phyloP scores from a whole-genome alignment of 768 basidiomycete species.

The Mycena chlorophos region DNA sequence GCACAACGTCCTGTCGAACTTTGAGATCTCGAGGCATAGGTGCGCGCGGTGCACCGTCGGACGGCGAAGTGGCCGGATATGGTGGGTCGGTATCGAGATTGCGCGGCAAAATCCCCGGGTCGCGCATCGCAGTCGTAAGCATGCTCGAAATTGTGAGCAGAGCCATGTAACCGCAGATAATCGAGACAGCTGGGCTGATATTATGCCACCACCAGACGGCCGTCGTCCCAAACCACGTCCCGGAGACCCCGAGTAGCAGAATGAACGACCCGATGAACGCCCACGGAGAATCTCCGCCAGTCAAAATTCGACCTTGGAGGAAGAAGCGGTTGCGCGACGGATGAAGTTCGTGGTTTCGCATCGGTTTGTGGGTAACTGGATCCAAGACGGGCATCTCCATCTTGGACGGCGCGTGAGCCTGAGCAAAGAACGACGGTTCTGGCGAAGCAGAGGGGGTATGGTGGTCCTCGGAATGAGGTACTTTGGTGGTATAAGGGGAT shows the following conservation, averaged over 20 bases:
- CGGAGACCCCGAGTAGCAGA: conserved; percentile 66
- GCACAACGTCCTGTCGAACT: conserved; percentile 74
- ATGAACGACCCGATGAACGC: conserved; percentile 71
- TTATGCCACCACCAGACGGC: conserved; percentile 88
- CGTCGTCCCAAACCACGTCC: conserved; percentile 86
- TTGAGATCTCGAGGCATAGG: conserved; percentile 83
- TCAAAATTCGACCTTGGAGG: conserved; percentile 68
- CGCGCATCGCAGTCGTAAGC: conserved; percentile 75
- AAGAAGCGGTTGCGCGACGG: conserved; percentile 79
- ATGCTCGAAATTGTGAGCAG: conserved; percentile 73
- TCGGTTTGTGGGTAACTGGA: conserved; percentile 38
- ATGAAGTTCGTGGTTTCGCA: conserved; percentile 63
- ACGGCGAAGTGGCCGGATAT: conserved; percentile 59
- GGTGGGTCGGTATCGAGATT: conserved; percentile 86
- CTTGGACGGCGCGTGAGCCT: conserved; percentile 29
- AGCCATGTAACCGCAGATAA: conserved; percentile 49
- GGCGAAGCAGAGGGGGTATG: conserved; percentile 35
- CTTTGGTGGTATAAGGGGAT: conserved; percentile 17
- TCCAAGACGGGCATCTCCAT: conserved; percentile 39
- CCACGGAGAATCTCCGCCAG: conserved; percentile 83
- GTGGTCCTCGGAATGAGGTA: conserved; percentile 12
- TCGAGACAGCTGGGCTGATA: conserved; percentile 68
- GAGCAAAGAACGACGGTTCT: conserved; percentile 34
- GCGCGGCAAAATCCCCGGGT: conserved; percentile 89
- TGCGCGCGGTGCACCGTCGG: conserved; percentile 58